phyloP scores from a whole-genome alignment of 805 yeast species.

The Tetrapisispora phaffii region DNA sequence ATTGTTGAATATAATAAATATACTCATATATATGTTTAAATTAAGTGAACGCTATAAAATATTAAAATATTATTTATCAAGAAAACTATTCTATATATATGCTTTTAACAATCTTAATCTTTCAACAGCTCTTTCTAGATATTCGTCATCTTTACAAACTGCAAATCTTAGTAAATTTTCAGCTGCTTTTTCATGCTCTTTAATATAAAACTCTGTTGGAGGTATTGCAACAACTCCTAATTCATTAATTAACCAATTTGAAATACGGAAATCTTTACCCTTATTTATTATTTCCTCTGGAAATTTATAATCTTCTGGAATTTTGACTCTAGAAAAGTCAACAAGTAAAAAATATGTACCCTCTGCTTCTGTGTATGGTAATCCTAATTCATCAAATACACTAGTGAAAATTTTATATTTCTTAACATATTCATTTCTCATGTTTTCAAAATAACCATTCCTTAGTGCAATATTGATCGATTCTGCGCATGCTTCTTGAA shows the following conservation, averaged over 20 bases:
- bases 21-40: too few relatives aligned
- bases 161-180: slow-evolving; percentile 88
- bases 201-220: slow-evolving; percentile 85
- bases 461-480: slow-evolving; percentile 56
- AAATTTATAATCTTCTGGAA: slow-evolving; percentile 62
- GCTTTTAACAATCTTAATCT: slow-evolving; percentile 62
- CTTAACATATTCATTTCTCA: slow-evolving; percentile 54
- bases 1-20: too few relatives aligned
- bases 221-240: slow-evolving; percentile 95
- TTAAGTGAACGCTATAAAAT: too few relatives aligned
- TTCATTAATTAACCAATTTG: slow-evolving; percentile 88
- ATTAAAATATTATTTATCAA: too few relatives aligned
- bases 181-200: slow-evolving; percentile 61
- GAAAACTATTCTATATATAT: slow-evolving; percentile 27
- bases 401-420: slow-evolving; percentile 67
- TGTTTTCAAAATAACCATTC: slow-evolving; percentile 57
- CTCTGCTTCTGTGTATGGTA: slow-evolving; percentile 84
- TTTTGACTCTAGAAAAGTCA: slow-evolving; percentile 69
- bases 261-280: slow-evolving; percentile 79
- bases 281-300: slow-evolving; percentile 60
- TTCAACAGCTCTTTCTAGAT: slow-evolving; percentile 71
- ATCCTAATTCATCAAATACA: slow-evolving; percentile 75
- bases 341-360: slow-evolving; percentile 92
- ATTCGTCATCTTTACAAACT: slow-evolving; percentile 83
- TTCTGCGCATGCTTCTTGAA: slow-evolving; percentile 84